Conservation (phyloP, 2,329 filamentous ascomycete species). For the Hypocrella siamensis region DNA sequence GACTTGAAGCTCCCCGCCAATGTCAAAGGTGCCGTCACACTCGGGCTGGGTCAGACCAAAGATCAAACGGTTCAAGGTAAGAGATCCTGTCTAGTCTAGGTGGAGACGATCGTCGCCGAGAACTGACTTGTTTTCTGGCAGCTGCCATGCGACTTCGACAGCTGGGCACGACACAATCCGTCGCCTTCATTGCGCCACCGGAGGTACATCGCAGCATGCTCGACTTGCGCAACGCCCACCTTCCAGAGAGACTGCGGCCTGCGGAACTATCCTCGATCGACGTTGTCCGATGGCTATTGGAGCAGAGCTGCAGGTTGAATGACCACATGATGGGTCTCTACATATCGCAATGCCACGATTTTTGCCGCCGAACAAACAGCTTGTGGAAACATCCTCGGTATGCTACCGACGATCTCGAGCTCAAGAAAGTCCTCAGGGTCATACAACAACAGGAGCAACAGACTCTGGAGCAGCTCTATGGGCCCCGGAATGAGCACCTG, state of each 20-base stretch:
- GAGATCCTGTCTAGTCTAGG: no score
- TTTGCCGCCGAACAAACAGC: conserved; percentile 38
- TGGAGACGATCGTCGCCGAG: no score
- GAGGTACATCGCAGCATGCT: conserved; percentile 48
- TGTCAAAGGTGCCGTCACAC: conserved; percentile 48
- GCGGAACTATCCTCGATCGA: conserved; percentile 7
- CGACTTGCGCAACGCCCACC: conserved; percentile 17
- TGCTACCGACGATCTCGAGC: conserved; percentile 16
- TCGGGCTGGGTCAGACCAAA: conserved; percentile 49
- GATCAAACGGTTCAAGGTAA: conserved; percentile 52
- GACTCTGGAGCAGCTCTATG: conserved; percentile 42
- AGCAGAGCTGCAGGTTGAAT: conserved; percentile 44
- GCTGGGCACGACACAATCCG: conserved; percentile 35
- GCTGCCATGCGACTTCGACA: conserved; percentile 52
- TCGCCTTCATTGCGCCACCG: conserved; percentile 39
- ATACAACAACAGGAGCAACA: conserved; percentile 35
- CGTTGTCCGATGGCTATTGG: conserved; percentile 41
- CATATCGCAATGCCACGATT: conserved; percentile 43
- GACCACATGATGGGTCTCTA: conserved; percentile 45
- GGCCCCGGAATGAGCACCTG: conserved; percentile 8
- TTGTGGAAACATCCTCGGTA: conserved; percentile 24
- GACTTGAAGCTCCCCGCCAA: conserved; percentile 43
- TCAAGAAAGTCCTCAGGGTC: conserved; percentile 13
- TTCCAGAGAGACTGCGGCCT: background rate
- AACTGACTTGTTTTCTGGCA: no score